phyloP scores from a whole-genome alignment of 78 protist genomes.

The Bigelowiella natans region DNA sequence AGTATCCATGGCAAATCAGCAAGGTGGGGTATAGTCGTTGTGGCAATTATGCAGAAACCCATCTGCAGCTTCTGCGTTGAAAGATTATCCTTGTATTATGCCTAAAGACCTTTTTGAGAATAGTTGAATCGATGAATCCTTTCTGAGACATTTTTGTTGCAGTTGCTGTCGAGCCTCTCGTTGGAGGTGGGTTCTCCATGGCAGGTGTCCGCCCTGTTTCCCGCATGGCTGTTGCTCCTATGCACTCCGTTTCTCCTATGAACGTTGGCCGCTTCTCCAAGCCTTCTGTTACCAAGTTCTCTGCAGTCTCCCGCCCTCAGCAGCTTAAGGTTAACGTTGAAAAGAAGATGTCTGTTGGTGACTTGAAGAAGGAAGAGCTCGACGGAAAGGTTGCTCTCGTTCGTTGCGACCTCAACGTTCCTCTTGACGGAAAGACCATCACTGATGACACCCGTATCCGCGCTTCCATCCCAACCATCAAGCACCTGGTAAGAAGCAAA shows the following conservation, averaged over 20 bases:
- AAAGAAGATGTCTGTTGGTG: conserved; percentile 2
- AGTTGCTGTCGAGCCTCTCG: not conserved
- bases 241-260: not conserved
- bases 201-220: not conserved
- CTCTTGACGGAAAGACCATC: conserved; percentile 46
- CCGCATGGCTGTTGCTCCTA: not conserved
- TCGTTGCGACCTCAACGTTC: conserved; percentile 64
- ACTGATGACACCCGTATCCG: conserved; percentile 47
- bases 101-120: not conserved
- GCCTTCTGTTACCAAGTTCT: not conserved
- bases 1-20: not conserved
- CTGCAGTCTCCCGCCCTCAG: not conserved
- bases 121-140: not conserved
- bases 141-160: not conserved
- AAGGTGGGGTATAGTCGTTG: no score
- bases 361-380: conserved; percentile 17
- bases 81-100: not conserved
- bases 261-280: not conserved
- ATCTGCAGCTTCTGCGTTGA: not conserved
- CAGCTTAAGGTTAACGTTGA: no score
- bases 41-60: not conserved
- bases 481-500: no score
- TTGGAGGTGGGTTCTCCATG: not conserved
- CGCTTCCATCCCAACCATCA: conserved; percentile 53
- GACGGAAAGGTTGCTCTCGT: conserved; percentile 41